phyloP scores from a whole-genome alignment of 169 alveolate genomes.

The Plasmodium inui region DNA sequence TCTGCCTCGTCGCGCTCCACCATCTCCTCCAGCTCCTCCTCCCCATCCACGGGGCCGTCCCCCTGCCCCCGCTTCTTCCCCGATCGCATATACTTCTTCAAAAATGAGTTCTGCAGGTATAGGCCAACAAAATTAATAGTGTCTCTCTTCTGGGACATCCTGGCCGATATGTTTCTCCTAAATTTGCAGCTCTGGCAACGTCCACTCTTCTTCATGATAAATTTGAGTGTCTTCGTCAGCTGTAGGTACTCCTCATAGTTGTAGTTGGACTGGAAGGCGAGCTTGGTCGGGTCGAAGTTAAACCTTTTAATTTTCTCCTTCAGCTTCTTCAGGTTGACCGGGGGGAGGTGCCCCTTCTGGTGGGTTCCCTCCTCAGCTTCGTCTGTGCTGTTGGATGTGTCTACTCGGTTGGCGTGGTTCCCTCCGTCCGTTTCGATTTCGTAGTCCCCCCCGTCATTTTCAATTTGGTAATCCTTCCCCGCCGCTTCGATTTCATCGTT shows the following conservation, averaged over 20 bases:
- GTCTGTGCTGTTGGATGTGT: neutral
- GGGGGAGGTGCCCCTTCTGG: neutral
- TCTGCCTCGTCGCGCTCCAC: slow-evolving; percentile 12
- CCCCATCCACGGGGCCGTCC: slow-evolving; percentile 61
- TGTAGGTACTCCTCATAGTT: slow-evolving; percentile 52
- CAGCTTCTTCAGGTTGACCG: neutral
- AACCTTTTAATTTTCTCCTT: slow-evolving; percentile 43
- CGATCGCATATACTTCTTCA: slow-evolving; percentile 53
- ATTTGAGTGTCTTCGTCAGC: slow-evolving; percentile 6
- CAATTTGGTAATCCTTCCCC: neutral
- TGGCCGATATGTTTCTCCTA: slow-evolving; percentile 9
- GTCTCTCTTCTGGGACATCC: slow-evolving; percentile 24
- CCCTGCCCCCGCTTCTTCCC: slow-evolving; percentile 52
- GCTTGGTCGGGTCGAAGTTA: slow-evolving; percentile 27
- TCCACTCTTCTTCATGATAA: slow-evolving; percentile 8
- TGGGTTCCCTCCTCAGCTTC: neutral
- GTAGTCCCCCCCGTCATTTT: neutral
- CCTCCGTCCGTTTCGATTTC: slow-evolving; percentile 23
- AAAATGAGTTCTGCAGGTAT: slow-evolving; percentile 30
- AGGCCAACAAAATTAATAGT: slow-evolving; percentile 31
- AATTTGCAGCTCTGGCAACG: slow-evolving; percentile 10
- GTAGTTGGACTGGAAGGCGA: slow-evolving; percentile 51
- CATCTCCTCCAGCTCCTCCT: slow-evolving; percentile 30
- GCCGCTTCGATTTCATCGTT: neutral
- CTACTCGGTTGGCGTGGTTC: neutral